Percentiles rank a stretch among this genome's conserved stretches.
phyloP scores from a whole-genome alignment of 768 basidiomycete genomes.

The Leccinum aurantiacum region DNA sequence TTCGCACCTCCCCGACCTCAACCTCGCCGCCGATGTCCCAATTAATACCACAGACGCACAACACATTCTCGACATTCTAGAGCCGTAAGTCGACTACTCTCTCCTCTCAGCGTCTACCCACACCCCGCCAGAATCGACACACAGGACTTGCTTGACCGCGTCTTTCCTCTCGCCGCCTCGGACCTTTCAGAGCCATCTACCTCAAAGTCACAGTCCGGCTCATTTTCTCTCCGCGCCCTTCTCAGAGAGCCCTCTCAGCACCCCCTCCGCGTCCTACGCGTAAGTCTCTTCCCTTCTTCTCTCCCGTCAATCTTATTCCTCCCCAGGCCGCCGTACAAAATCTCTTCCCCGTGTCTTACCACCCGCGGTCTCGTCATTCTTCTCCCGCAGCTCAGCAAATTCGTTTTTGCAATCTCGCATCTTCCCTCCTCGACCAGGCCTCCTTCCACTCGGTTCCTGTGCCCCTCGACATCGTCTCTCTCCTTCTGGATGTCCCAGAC shows the following conservation, averaged over 20 bases:
- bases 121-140: conserved; percentile 54
- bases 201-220: conserved; percentile 33
- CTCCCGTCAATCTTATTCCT: conserved; percentile 3
- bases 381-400: conserved; percentile 66
- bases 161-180: conserved; percentile 54
- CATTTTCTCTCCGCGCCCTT: conserved; percentile 55
- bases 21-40: conserved; percentile 48
- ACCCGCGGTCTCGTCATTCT: conserved; percentile 63
- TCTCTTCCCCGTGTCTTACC: conserved; percentile 66
- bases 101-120: neutral
- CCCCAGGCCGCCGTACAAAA: conserved; percentile 61
- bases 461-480: conserved; percentile 45
- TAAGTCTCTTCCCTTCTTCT: conserved; percentile 38
- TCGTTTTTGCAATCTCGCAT: conserved; percentile 72
- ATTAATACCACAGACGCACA: conserved; percentile 46
- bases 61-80: conserved; percentile 59
- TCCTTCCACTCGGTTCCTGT: conserved; percentile 48
- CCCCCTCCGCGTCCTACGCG: conserved; percentile 55
- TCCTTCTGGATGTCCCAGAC: conserved; percentile 35
- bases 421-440: conserved; percentile 70
- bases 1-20: conserved; percentile 27
- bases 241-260: conserved; percentile 53
- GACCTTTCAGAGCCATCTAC: conserved; percentile 43
- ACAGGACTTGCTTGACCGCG: conserved; percentile 78
- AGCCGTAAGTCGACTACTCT: conserved; percentile 40